Base-by-base conservation (phyloP, 2,329 filamentous ascomycete species). In the Aspergillus calidoustus region DNA sequence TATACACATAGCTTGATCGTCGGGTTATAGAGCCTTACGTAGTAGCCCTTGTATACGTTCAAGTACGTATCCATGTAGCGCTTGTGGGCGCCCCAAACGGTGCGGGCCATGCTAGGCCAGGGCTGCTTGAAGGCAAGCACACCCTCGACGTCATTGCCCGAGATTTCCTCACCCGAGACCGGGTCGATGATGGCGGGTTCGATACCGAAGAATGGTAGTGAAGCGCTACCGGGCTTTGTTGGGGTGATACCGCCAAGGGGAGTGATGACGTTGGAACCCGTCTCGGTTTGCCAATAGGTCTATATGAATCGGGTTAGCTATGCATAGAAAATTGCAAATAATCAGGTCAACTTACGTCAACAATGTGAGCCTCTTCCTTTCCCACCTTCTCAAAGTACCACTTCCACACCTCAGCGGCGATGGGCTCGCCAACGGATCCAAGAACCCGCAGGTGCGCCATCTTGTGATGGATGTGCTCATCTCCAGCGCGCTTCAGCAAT, bases 221-320 rank as follows among this genome's bases (percentile, higher is more conserved):
- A 97, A 8, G 95, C 95, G 75, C 91, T 96, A 58, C 95, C 95
- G 22, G 95, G 95, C 83, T 99, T 99, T 25, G 95, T 98, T 25
- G 95, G 93, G 0, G 94, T 98, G 41, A 98, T 86, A 74, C 95
- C 95, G 54, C 91, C 93, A 62, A 99, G 84, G 19, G 95, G 95
- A 5, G 93, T 92, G 76, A 99, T 98, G 72, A 97, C 93, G 79
- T 99, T 89, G 66, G 92, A 98, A 60, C 95, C 95, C 2, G 95
- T 99, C 83, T 99, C 95, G 57, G 95, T 99, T 87, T 99, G 95
- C 95, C 95, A 99, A 86, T 99, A 99, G 57, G 95, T 99, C 92
- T 97, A 75, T 56, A 34, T 28, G 49, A 25, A 7, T 22, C 15
- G 25, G 5, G 41, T 52, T 47, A 50, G 23, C 41, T 23, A 19